Percentiles rank a stretch among this genome's conserved stretches.
These are phyloP conservation scores for Hyphopichia khmerensis DNA, from an alignment of 1,139 yeast genomes.

Conservation along the genomic window DNA sequence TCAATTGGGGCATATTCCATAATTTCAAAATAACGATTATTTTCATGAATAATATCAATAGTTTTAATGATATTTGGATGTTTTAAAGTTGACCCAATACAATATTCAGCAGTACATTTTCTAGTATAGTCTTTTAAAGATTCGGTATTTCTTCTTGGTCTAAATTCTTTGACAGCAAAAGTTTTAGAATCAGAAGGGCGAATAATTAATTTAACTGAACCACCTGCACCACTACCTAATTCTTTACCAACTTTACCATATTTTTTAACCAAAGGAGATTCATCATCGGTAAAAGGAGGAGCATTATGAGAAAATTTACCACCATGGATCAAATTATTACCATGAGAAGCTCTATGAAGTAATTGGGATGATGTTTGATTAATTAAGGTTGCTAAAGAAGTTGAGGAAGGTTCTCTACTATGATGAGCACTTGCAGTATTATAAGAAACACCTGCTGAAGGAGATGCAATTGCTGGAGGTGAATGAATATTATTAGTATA, in stretches of 20 bases:
- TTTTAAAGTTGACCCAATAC: slow-evolving; percentile 88
- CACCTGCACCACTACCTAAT: slow-evolving; percentile 98
- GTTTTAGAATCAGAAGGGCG: slow-evolving; percentile 80
- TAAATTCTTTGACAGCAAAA: slow-evolving; percentile 95
- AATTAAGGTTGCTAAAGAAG: slow-evolving; percentile 43
- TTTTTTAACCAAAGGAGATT: slow-evolving; percentile 71
- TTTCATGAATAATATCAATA: slow-evolving; percentile 86
- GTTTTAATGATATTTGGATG: slow-evolving; percentile 92
- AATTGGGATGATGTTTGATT: slow-evolving; percentile 47
- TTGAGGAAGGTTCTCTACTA: slow-evolving; percentile 37
- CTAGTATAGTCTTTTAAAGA: slow-evolving; percentile 86
- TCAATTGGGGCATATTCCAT: slow-evolving; percentile 96
- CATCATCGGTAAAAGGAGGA: slow-evolving; percentile 47
- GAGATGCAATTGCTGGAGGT: slow-evolving; percentile 27
- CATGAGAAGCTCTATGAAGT: slow-evolving; percentile 37
- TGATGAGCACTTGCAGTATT: slow-evolving; percentile 13
- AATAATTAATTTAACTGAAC: slow-evolving; percentile 83
- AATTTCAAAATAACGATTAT: slow-evolving; percentile 82
- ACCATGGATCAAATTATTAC: slow-evolving; percentile 4
- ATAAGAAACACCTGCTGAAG: slow-evolving; percentile 2
- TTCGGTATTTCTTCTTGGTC: slow-evolving; percentile 83
- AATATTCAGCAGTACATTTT: slow-evolving; percentile 95
- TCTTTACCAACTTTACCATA: slow-evolving; percentile 89
- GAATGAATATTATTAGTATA: slow-evolving; percentile 30
- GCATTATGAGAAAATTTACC: slow-evolving; percentile 22